Base-by-base conservation (phyloP, 2,329 filamentous ascomycete genomes). In the Cryphonectria carpinicola region DNA sequence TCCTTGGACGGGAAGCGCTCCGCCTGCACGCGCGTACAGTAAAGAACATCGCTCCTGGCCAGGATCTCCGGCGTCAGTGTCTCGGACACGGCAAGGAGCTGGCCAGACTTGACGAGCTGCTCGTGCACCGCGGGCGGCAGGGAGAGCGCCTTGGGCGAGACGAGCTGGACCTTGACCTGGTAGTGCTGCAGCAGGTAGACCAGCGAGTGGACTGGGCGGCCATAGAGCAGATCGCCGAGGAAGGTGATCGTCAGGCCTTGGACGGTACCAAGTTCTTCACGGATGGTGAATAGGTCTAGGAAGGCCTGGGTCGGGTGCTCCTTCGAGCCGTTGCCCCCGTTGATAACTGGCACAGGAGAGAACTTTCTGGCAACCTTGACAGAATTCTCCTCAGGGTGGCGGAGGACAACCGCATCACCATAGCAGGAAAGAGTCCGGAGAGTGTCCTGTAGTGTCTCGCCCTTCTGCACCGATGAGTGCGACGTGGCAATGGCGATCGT, bases 251-350 rank as follows among this genome's bases (percentile, higher is more conserved):
- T 98, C 74, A 99, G 86, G 67, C 95, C 95, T 79, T 95, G 95
- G 70, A 98, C 95, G 0, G 95, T 98, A 74, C 96, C 96, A 11
- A 98, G 87, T 82, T 99, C 96, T 82, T 99, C 96, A 75, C 96
- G 93, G 78, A 99, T 99, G 68, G 96, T 98, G 86, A 98, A 99
- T 70, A 99, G 91, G 78, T 99, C 96, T 32, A 99, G 86, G 87
- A 99, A 96, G 0, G 96, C 96, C 83, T 99, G 96, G 0, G 96
- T 99, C 0, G 96, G 96, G 83, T 99, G 96, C 84, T 99, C 96
- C 77, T 93, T 91, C 82, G 92, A 94, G 74, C 96, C 96, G 80
- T 99, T 99, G 66, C 96, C 96, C 74, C 94, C 96, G 80, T 99
- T 99, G 86, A 99, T 95, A 78, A 99, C 90, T 1, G 96, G 96